Percentiles rank a stretch among this genome's conserved stretches.
Evolutionary conservation across 441 rosid genomes (phyloP).

Genomic region (Gossypium lobatum): DNA sequence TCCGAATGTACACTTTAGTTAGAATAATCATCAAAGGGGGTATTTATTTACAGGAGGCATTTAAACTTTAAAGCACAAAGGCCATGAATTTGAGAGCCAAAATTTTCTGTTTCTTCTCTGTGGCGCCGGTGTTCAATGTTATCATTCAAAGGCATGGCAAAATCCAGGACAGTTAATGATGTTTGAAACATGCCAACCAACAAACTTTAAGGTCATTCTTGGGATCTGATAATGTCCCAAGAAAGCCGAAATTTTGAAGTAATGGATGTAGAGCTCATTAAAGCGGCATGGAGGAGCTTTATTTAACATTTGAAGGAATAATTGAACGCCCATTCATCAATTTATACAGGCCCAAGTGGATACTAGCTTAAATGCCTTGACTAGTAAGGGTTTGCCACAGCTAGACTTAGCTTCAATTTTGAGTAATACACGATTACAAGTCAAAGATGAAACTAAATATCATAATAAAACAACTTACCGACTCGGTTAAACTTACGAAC

Average conservation of each 20-base stretch:
- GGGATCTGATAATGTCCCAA: background rate
- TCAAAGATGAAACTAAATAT: background rate
- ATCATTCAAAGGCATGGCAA: background rate
- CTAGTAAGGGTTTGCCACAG: background rate
- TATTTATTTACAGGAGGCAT: background rate
- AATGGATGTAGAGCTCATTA: background rate
- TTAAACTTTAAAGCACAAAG: background rate
- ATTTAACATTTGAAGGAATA: background rate
- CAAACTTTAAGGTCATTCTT: background rate
- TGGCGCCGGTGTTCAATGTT: background rate
- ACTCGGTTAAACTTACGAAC: background rate
- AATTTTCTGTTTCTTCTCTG: background rate
- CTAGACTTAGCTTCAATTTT: background rate
- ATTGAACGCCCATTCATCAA: background rate
- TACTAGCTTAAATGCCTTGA: background rate
- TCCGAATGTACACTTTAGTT: background rate
- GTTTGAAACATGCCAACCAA: background rate
- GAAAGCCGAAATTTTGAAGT: background rate
- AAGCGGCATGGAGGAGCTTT: background rate
- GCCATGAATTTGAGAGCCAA: background rate
- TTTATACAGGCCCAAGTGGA: background rate
- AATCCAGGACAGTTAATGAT: background rate
- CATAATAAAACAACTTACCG: background rate
- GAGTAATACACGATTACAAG: background rate
- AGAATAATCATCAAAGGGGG: background rate